Evolutionary conservation across 164 flowering plant genomes (phyloP), one percentile per base, ranked within the genome.

Genomic region (Vitis cinerea): DNA sequence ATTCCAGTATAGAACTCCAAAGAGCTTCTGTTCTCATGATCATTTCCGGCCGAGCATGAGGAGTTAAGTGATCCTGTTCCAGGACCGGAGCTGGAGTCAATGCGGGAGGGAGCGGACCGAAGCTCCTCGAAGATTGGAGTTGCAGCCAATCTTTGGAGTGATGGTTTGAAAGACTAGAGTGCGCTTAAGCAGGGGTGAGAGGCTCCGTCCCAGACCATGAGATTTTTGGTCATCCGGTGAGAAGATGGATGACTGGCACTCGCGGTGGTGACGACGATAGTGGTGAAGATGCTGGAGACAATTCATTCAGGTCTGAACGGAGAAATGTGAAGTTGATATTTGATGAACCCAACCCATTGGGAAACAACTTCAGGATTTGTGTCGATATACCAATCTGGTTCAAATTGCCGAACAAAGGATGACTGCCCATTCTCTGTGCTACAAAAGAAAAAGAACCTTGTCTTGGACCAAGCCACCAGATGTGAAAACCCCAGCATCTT

Each of bases 351-450:
- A 79, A 97, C 86, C 77, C 92, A 80, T 74, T 94, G 97, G 53
- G 76, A 77, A 53, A 84, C 67, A 63, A 92, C 81, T 94, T n/a
- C 99, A 30, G 86, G 86, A 78, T 90, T 94, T 59, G 96, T 71
- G 80, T 94, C 99, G 51, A 94, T 88, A 79, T 94, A 97, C 99
- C 97, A 94, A 80, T 94, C 98, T 58, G 99, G 97, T 79, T 94
- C 99, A 70, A 94, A 72, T 77, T 94, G 99, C 65, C 99, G 83
- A 63, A 92, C 99, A 79, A 94, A 94, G 63, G 99, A 94, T 64
- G 95, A 72, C 23, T 97, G 73, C 17, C 99, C 99, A 61, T 62
- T 92, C 74, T 94, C 99, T 13, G 94, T 92, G 82, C 97, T 90
- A 77, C 94, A 90, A 74, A 94, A 94, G 13, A 74, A 94, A 94